phyloP scores from a whole-genome alignment of 2,329 filamentous ascomycete species.

The Mycosphaerelloides madeirae region DNA sequence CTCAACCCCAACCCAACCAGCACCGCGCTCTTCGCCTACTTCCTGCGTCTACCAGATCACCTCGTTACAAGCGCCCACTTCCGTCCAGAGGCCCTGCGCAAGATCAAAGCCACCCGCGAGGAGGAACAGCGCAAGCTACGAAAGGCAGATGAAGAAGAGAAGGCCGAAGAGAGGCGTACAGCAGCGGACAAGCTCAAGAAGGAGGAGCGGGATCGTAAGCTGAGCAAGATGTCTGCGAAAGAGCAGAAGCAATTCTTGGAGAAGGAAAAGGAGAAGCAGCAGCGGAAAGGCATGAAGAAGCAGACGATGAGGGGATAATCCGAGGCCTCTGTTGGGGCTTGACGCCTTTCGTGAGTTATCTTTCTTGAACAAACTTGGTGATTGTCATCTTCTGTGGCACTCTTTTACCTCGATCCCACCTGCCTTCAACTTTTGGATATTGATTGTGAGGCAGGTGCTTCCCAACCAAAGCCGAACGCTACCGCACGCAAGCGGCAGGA shows the following conservation, averaged over 20 bases:
- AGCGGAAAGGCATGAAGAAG: conserved; percentile 57
- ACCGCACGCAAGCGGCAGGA: too few relatives aligned
- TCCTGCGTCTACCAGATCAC: conserved; percentile 73
- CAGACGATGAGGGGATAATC: conserved; percentile 48
- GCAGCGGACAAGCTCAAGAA: conserved; percentile 63
- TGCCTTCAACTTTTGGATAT: too few relatives aligned
- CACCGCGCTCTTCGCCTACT: conserved; percentile 71
- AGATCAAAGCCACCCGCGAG: conserved; percentile 75
- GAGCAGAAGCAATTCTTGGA: conserved; percentile 59
- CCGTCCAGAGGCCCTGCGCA: conserved; percentile 80
- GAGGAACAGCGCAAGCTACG: conserved; percentile 74
- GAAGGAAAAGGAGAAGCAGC: conserved; percentile 77
- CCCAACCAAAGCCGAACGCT: too few relatives aligned
- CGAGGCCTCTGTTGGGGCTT: not conserved
- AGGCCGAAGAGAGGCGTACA: conserved; percentile 56
- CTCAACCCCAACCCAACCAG: conserved; percentile 55
- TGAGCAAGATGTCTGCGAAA: conserved; percentile 63
- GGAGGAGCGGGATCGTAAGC: conserved; percentile 68
- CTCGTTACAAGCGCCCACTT: conserved; percentile 76
- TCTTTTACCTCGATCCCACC: too few relatives aligned
- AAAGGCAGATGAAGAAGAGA: conserved; percentile 69
- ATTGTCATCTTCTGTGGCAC: too few relatives aligned
- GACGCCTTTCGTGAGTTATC: too few relatives aligned
- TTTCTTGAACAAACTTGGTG: too few relatives aligned
- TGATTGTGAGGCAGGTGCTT: too few relatives aligned